Percentiles rank a stretch among this genome's conserved stretches.
phyloP scores from a whole-genome alignment of 2,329 filamentous ascomycete genomes.

The Fusarium torulosum region DNA sequence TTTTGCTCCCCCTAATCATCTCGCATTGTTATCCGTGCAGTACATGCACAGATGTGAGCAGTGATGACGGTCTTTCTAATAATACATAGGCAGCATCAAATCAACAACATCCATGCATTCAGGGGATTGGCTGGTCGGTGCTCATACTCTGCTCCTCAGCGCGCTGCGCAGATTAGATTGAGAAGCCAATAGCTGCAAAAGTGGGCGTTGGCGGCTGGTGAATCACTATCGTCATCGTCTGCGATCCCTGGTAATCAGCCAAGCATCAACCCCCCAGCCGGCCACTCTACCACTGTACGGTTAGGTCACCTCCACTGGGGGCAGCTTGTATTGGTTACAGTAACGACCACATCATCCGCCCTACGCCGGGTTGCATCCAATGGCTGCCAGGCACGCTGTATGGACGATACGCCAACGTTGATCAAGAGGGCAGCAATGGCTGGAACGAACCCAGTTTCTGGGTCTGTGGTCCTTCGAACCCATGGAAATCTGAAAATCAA shows the following conservation, averaged over 20 bases:
- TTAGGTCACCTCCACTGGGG: slow-evolving; percentile 15
- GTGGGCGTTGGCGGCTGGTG: slow-evolving; percentile 29
- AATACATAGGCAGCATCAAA: slow-evolving; percentile 30
- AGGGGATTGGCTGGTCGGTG: slow-evolving; percentile 43
- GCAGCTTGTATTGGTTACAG: slow-evolving; percentile 24
- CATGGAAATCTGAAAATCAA: slow-evolving; percentile 8
- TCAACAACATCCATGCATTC: slow-evolving; percentile 37
- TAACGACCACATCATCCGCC: slow-evolving; percentile 22
- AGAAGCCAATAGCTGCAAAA: slow-evolving; percentile 39
- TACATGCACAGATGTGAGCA: slow-evolving; percentile 19
- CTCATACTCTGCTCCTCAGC: slow-evolving; percentile 33
- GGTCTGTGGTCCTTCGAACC: slow-evolving; percentile 1
- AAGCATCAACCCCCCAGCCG: slow-evolving; percentile 34
- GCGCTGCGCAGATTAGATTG: slow-evolving; percentile 41
- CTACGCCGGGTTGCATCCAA: slow-evolving; percentile 26
- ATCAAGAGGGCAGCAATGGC: slow-evolving; percentile 18
- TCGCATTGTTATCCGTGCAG: slow-evolving; percentile 13
- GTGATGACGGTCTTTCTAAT: slow-evolving; percentile 23
- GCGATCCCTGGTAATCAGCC: slow-evolving; percentile 28
- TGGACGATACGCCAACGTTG: slow-evolving; percentile 18
- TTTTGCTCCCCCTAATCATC: not conserved
- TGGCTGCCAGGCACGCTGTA: slow-evolving; percentile 27
- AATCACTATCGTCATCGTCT: slow-evolving; percentile 39
- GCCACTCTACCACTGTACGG: slow-evolving; percentile 35
- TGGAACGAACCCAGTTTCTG: slow-evolving; percentile 25